Percentiles rank a stretch among this genome's conserved stretches.
These are phyloP conservation scores for Cladophialophora carrionii DNA, from an alignment of 2,329 filamentous ascomycete species.

Conservation along the genomic window DNA sequence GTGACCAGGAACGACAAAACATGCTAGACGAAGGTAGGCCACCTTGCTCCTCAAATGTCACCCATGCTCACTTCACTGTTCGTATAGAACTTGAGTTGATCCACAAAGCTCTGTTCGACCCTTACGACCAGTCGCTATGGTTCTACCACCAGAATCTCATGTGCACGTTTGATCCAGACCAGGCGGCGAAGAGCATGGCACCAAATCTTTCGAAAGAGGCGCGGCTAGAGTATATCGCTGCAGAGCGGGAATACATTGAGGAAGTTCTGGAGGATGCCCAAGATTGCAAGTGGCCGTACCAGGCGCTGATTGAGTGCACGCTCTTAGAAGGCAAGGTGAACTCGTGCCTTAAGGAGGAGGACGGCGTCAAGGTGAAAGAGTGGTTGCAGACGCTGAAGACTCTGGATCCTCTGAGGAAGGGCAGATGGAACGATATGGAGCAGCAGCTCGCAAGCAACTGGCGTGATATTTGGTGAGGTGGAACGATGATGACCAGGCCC, in stretches of 20 bases:
- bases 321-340: slow-evolving; percentile 57
- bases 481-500: slow-evolving; percentile 9
- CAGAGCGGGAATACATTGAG: slow-evolving; percentile 74
- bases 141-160: slow-evolving; percentile 93
- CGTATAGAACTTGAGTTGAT: slow-evolving; percentile 71
- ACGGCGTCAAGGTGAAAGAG: slow-evolving; percentile 51
- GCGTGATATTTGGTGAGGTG: background rate
- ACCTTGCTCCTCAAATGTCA: background rate
- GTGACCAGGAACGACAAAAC: slow-evolving; percentile 62
- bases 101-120: slow-evolving; percentile 79
- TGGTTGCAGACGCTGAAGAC: slow-evolving; percentile 69
- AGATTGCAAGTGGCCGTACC: slow-evolving; percentile 86
- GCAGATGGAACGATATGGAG: slow-evolving; percentile 75
- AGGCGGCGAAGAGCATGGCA: slow-evolving; percentile 62
- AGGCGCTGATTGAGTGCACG: slow-evolving; percentile 77
- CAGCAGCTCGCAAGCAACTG: slow-evolving; percentile 34
- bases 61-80: slow-evolving; percentile 15
- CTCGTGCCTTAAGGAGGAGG: slow-evolving; percentile 48
- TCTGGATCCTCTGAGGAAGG: slow-evolving; percentile 73
- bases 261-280: slow-evolving; percentile 67
- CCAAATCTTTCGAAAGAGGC: slow-evolving; percentile 65
- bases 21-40: slow-evolving; percentile 71
- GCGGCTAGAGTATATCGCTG: slow-evolving; percentile 65
- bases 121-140: slow-evolving; percentile 94
- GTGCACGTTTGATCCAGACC: slow-evolving; percentile 63